A percentile compares a stretch with the other conserved stretches of the same genome.
Evolutionary conservation across 805 yeast species (phyloP).

Genomic region (Tetrapisispora arboricola): DNA sequence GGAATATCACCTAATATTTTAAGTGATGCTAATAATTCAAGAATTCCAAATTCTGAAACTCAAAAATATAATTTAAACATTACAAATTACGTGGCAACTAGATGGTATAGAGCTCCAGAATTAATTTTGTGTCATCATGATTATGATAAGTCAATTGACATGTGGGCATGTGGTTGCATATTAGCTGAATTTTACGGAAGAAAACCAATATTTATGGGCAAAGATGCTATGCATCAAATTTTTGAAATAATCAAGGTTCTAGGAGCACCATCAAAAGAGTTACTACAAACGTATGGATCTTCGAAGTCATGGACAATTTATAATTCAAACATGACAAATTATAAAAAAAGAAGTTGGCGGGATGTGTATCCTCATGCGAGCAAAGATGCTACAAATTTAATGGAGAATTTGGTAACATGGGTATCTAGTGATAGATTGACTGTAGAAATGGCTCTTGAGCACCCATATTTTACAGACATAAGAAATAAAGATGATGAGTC

Average conservation of each 20-base stretch:
- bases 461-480: conserved; percentile 43
- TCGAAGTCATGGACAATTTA: conserved; percentile 39
- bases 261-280: conserved; percentile 55
- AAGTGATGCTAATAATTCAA: conserved; percentile 3
- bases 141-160: conserved; percentile 65
- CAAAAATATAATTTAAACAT: conserved; percentile 30
- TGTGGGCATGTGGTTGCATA: conserved; percentile 94
- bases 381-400: conserved; percentile 38
- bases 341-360: conserved; percentile 37
- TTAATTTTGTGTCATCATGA: conserved; percentile 49
- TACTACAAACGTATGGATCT: conserved; percentile 37
- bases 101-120: conserved; percentile 96
- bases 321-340: conserved; percentile 29
- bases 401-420: conserved; percentile 54
- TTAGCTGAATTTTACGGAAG: conserved; percentile 77
- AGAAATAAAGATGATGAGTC: conserved; percentile 52
- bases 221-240: conserved; percentile 60
- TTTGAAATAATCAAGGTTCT: conserved; percentile 55
- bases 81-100: conserved; percentile 82
- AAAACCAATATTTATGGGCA: conserved; percentile 70
- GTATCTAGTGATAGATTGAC: conserved; percentile 43
- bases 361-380: conserved; percentile 56
- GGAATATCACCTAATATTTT: conserved; percentile 38
- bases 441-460: conserved; percentile 48
- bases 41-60: background rate